phyloP scores from a whole-genome alignment of 1,284 basidiomycete genomes.

The Sanghuangporus baumii region DNA sequence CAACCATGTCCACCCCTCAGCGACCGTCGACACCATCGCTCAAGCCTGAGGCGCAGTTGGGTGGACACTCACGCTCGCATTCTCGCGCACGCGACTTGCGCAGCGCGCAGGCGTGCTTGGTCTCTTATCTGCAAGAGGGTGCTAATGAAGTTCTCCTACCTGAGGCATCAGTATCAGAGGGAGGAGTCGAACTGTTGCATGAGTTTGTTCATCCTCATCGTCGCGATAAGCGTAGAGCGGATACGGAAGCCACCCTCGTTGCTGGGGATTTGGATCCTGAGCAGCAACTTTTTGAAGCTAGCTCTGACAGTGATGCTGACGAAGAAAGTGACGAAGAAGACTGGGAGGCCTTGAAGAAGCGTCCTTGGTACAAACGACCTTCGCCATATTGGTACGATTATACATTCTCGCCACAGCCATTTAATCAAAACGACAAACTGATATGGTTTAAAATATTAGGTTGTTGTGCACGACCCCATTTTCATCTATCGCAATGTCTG shows the following conservation, averaged over 20 bases:
- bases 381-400: constrained; percentile 59
- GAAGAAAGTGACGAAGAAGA: constrained; percentile 29
- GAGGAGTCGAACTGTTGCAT: constrained; percentile 40
- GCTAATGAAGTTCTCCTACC: constrained; percentile 38
- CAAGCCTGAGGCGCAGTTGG: neutral
- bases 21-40: neutral
- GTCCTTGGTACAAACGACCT: constrained; percentile 67
- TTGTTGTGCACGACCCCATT: constrained; percentile 49
- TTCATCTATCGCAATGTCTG: constrained; percentile 44
- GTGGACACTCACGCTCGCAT: constrained; percentile 12
- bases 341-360: constrained; percentile 23
- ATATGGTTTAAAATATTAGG: constrained; percentile 34
- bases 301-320: constrained; percentile 19
- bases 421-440: neutral
- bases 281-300: constrained; percentile 17
- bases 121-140: constrained; percentile 26
- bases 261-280: constrained; percentile 9
- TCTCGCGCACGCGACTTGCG: constrained; percentile 24
- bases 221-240: constrained; percentile 22
- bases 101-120: constrained; percentile 21
- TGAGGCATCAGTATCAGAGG: constrained; percentile 41
- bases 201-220: constrained; percentile 41
- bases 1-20: neutral
- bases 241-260: constrained; percentile 9
- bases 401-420: neutral